Base-by-base conservation (phyloP, 257 asterid genomes). In the Capsicum baccatum region DNA sequence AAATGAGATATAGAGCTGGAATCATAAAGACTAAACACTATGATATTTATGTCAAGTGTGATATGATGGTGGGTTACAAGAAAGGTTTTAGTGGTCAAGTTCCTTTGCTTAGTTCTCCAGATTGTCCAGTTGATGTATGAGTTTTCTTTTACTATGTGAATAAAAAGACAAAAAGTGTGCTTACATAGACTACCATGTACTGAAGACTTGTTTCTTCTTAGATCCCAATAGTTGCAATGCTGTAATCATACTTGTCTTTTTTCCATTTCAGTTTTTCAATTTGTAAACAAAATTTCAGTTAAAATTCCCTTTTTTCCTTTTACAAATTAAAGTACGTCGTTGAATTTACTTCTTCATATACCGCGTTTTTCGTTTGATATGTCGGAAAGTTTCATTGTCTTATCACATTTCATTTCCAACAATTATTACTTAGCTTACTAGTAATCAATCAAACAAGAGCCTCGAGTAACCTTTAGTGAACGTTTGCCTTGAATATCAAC, bases 41-140 rank as follows among this genome's bases (percentile, higher is more conserved):
- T 79, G 85, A 92, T 3, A 17, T 92, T 10, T 70, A 87, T 52
- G 92, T 92, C 11, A 83, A 86, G 76, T 94, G 97, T 70, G 93
- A 94, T 86, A 8, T 92, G 87, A 71, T 90, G 86, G 89, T 92
- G 19, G 92, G 90, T 2, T 42, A 88, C 81, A 90, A 80, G 88
- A 89, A 52, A 21, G 96, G 94, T 5, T 88, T 90, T 35, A 85
- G 79, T 0, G 97, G 94, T 19, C 91, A 85, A 21, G 87, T 89
- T 35, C 92, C 92, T 83, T 88, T 93, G 86, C 92, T 92, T 80
- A 88, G 85, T n/a, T 86, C 94, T 79, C 91, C 92, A 33, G 81
- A 87, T 2, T 90, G 96, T 83, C 56, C 19, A 37, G 89, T 89
- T 60, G 62, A 91, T 83, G 26, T 79, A n/a, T 88, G 83, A 87